phyloP scores from a whole-genome alignment of 2,329 filamentous ascomycete genomes.

The Ceratocystis alfenasii region DNA sequence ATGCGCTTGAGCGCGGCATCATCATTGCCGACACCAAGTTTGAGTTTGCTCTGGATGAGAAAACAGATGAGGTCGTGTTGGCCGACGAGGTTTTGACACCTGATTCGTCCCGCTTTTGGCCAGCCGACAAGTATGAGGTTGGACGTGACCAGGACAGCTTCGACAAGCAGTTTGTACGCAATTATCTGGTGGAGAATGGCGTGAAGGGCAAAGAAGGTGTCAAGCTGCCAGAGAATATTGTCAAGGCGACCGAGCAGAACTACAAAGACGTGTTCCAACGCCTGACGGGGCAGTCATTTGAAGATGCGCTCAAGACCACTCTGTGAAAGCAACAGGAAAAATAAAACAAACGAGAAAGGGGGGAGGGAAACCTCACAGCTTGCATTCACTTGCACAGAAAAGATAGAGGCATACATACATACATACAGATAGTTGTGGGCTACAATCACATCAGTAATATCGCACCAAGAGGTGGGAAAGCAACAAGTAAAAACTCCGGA shows the following conservation, averaged over 20 bases:
- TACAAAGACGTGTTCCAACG: conserved; percentile 64
- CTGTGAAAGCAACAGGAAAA: conserved; percentile 4
- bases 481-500: conserved; percentile 9
- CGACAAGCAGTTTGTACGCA: conserved; percentile 74
- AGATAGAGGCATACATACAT: not conserved
- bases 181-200: conserved; percentile 65
- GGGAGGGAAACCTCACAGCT: not conserved
- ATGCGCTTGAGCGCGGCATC: conserved; percentile 39
- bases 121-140: conserved; percentile 48
- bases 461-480: not conserved
- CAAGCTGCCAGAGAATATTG: conserved; percentile 59
- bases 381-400: not conserved
- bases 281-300: conserved; percentile 45
- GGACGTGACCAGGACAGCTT: conserved; percentile 71
- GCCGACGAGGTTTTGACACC: conserved; percentile 81
- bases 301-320: conserved; percentile 25
- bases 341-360: not conserved
- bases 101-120: conserved; percentile 80
- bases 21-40: conserved; percentile 40
- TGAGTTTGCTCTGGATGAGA: conserved; percentile 36
- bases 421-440: not conserved
- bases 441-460: not conserved
- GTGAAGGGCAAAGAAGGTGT: conserved; percentile 33
- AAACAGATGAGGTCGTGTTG: conserved; percentile 28
- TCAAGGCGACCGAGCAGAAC: conserved; percentile 54